Evolutionary conservation across 108 stramenopile species (phyloP), one percentile per base, ranked within the genome.

Genomic region (Cylindrotheca closterium): DNA sequence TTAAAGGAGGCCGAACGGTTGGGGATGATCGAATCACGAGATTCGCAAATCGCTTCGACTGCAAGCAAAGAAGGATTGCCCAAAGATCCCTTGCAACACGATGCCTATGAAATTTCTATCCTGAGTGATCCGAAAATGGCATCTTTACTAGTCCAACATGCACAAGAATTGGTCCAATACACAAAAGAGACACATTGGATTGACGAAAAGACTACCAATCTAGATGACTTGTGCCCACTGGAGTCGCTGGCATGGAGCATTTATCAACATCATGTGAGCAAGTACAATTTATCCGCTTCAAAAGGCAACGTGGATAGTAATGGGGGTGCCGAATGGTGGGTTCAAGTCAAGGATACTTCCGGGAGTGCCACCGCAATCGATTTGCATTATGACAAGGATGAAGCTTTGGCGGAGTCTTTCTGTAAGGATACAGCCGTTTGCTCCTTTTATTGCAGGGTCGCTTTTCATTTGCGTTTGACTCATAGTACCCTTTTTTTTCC

Each of bases 351-450:
- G 59, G 61, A 50, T 47, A 26, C 55, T 2, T 47, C 34, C 22
- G 57, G 53, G 34, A 54, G 54, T 0, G 45, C 55, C 19, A 72
- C 70, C 7, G 86, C 86, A 0, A 77, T 94, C 10, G 90, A 94
- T 59, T 69, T 94, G 24, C 93, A 96, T 59, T 96, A 92, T 65
- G 95, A 96, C 70, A 96, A 96, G 55, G 95, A 96, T 51, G 95
- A 96, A 65, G 75, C 60, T 1, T 61, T 96, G 29, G 90, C 92
- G 2, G 95, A 92, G 63, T 46, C 73, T 8, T 96, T 92, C 76
- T 80, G 79, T 42, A 42, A 7, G 37, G 37, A 10, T 15, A 42
- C 7, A 15, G 37, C 37, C 37, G 7, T 7, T 15, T 10, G 7
- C 37, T 42, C 37, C 15, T 15, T 7, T 15, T 42, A 42, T 10